Evolutionary conservation across 768 basidiomycete genomes (phyloP), one percentile per base, ranked within the genome.

Genomic region (Phanerochaete sordida): DNA sequence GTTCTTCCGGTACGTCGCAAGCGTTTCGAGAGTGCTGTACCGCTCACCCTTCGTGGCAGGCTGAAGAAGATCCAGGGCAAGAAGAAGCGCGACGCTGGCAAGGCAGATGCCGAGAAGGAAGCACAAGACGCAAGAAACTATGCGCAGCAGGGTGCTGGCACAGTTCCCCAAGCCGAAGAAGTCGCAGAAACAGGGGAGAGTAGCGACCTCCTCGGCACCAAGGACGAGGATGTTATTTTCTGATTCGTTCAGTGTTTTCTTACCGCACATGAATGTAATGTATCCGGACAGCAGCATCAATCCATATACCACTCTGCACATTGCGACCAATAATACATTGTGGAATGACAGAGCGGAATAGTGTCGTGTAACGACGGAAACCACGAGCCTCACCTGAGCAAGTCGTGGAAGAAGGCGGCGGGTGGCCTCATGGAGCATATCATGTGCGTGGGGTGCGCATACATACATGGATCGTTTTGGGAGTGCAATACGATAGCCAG

Each of bases 1-100:
- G 68, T 94, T 94, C 76, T 94, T 95, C 78, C 82, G 94, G 93
- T 88, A 43, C 2, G 19, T 44, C 23, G 19, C 27, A 27, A 5
- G 19, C 30, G 33, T 24, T 26, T 45, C 50, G 16, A 48, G 16
- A 44, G 49, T 43, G 11, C 48, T 4, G 8, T 43, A 4, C 19
- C 19, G n/a, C 39, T 43, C 23, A 54, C 28, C 55, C 53, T 24
- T 31, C 30, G 11, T 19, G 8, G 8, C 72, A 93, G 96, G 68
- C 76, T 98, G 65, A 98, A 98, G 77, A 96, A 97, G 72, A 94
- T 97, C 1, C 95, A 98, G 72, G 93, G 92, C 26, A 98, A 96
- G 83, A 98, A 96, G 84, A 96, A 96, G 74, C 81, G 91, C 57
- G 86, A 91, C 63, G 87, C 76, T 28, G 71, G 69, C 23, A 70